These are phyloP conservation scores for Fusarium sp. DNA, from an alignment of 2,329 filamentous ascomycete genomes.

Conservation along the genomic window DNA sequence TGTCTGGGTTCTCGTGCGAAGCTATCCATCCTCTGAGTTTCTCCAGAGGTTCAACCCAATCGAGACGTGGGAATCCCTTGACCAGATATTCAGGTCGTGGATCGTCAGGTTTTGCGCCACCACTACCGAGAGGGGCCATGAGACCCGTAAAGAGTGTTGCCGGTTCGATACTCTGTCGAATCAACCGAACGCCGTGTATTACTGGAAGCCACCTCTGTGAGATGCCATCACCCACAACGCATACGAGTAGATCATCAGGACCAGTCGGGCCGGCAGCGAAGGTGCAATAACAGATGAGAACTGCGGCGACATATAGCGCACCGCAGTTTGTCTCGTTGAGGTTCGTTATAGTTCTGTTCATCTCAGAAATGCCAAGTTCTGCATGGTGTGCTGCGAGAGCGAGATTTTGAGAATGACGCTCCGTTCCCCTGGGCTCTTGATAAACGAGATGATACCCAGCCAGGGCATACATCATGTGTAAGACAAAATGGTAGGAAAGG, in stretches of 20 bases:
- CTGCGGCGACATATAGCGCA: constrained; percentile 45
- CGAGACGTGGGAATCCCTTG: constrained; percentile 36
- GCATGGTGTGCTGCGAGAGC: constrained; percentile 43
- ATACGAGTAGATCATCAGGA: constrained; percentile 46
- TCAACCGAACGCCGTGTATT: constrained; percentile 44
- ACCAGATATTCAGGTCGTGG: constrained; percentile 37
- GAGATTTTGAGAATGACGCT: constrained; percentile 32
- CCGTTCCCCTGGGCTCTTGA: constrained; percentile 32
- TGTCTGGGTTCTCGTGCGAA: constrained; percentile 42
- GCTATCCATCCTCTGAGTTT: constrained; percentile 39
- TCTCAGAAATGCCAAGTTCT: constrained; percentile 42
- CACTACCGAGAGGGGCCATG: constrained; percentile 40
- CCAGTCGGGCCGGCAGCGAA: constrained; percentile 48
- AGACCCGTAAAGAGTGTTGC: constrained; percentile 45
- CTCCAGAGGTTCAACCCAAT: constrained; percentile 41
- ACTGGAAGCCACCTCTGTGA: constrained; percentile 43
- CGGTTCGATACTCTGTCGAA: constrained; percentile 43
- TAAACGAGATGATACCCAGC: constrained; percentile 45
- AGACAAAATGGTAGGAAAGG: constrained; percentile 45
- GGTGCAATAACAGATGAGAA: constrained; percentile 47
- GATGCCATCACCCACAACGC: constrained; percentile 37
- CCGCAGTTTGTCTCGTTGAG: constrained; percentile 46
- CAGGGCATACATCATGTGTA: constrained; percentile 46
- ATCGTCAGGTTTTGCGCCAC: constrained; percentile 28
- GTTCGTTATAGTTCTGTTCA: constrained; percentile 40